Base-by-base conservation (phyloP, 1,139 yeast species). In the Candida frijolesensis region DNA sequence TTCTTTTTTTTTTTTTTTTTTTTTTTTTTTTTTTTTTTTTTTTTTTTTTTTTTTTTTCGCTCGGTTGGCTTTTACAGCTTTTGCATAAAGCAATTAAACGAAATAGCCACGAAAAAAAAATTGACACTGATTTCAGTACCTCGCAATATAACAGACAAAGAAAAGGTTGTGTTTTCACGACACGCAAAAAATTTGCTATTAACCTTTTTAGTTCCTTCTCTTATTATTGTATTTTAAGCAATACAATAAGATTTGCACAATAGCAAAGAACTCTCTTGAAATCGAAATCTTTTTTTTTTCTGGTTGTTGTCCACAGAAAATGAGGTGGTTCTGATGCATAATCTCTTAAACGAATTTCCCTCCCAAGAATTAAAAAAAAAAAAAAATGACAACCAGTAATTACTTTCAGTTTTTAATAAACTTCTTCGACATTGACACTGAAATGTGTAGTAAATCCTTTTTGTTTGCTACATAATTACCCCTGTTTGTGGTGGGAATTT, bases 21-120 rank as follows among this genome's bases (percentile, higher is more conserved):
- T 8, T 35, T 16, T 35, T 35, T 35, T 10, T 8, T 16, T 10
- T 35, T 35, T 35, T 8, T 35, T 16, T 35, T 35, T 35, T 10
- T 8, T 16, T 10, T 35, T 35, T 35, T 8, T 35, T 16, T 35
- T 35, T 35, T 10, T 8, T 16, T 10, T 11, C 4, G 22, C 22
- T 16, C 39, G 18, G 16, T 14, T 35, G 4, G n/a, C 18, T 35
- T 35, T 38, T 22, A 38, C 30, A 38, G 18, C 4, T 12, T 10
- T 22, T 38, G 42, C 42, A 38, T 38, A 16, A 35, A 4, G 12
- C 27, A 37, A 37, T 37, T 37, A 37, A 37, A 37, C 40, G 40
- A 37, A 37, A 32, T 11, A 25, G 7, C 4, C 10, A 25, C 29
- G 8, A 25, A 9, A 25, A 25, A 25, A 25, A 25, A 25, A 25